Conservation (phyloP, 768 basidiomycete species). For the Pluteus cervinus region DNA sequence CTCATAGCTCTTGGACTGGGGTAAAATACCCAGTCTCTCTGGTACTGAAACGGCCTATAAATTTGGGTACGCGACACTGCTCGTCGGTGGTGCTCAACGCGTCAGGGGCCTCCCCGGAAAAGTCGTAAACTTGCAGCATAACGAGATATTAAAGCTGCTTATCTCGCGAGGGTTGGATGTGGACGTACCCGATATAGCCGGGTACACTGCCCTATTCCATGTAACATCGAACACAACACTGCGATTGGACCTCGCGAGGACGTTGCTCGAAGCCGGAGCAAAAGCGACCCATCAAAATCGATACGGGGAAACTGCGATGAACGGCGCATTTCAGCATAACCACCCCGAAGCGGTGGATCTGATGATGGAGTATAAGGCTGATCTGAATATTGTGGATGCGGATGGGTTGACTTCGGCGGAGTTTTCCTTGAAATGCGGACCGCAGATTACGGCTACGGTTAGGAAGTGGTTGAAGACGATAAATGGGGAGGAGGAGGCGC, state of each 20-base stretch:
- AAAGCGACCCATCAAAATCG: slow-evolving; percentile 43
- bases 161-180: slow-evolving; percentile 33
- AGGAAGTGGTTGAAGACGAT: slow-evolving; percentile 42
- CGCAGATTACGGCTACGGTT: slow-evolving; percentile 36
- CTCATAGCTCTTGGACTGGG: slow-evolving; percentile 19
- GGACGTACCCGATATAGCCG: slow-evolving; percentile 38
- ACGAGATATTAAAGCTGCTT: slow-evolving; percentile 33
- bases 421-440: slow-evolving; percentile 29
- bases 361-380: slow-evolving; percentile 44
- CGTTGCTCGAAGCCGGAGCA: slow-evolving; percentile 40
- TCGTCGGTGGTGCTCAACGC: slow-evolving; percentile 36
- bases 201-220: slow-evolving; percentile 46
- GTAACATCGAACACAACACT: slow-evolving; percentile 10
- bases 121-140: slow-evolving; percentile 15
- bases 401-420: slow-evolving; percentile 28
- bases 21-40: slow-evolving; percentile 28
- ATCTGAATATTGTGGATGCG: slow-evolving; percentile 32
- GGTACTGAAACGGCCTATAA: slow-evolving; percentile 36
- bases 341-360: slow-evolving; percentile 30
- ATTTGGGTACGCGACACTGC: slow-evolving; percentile 34
- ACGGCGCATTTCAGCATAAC: slow-evolving; percentile 23
- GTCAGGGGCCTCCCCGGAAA: slow-evolving; percentile 9
- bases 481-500: slow-evolving; percentile 34
- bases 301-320: slow-evolving; percentile 40
- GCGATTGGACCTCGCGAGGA: slow-evolving; percentile 24